These are phyloP conservation scores for Beauveria rudraprayagi DNA, from an alignment of 2,329 filamentous ascomycete species.

Conservation along the genomic window DNA sequence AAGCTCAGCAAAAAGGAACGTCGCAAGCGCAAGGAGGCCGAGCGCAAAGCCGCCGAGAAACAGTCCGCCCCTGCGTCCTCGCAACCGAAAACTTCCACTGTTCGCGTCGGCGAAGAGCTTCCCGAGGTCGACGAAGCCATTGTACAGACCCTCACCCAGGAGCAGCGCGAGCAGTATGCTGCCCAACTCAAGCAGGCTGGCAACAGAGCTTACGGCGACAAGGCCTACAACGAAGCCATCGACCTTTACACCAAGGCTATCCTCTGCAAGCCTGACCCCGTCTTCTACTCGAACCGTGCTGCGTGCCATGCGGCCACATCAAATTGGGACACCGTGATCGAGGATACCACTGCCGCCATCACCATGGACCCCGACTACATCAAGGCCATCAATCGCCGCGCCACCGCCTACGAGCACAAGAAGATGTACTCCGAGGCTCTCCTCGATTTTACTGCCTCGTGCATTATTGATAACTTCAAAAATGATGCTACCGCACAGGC, in stretches of 20 bases:
- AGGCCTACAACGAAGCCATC: slow-evolving; percentile 90
- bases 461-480: slow-evolving; percentile 96
- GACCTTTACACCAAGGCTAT: slow-evolving; percentile 94
- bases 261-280: slow-evolving; percentile 91
- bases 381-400: slow-evolving; percentile 93
- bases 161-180: slow-evolving; percentile 80
- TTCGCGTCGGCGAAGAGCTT: slow-evolving; percentile 57
- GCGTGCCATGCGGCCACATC: slow-evolving; percentile 92
- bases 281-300: slow-evolving; percentile 98
- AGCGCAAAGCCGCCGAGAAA: slow-evolving; percentile 46
- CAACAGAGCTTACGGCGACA: slow-evolving; percentile 92
- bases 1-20: slow-evolving; percentile 86
- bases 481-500: slow-evolving; percentile 82
- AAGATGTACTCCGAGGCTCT: slow-evolving; percentile 88
- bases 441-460: slow-evolving; percentile 95
- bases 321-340: slow-evolving; percentile 92
- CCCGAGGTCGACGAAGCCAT: slow-evolving; percentile 57
- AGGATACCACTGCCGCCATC: slow-evolving; percentile 92
- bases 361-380: slow-evolving; percentile 92
- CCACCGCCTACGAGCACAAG: slow-evolving; percentile 92
- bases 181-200: slow-evolving; percentile 89
- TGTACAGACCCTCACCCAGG: slow-evolving; percentile 40
- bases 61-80: slow-evolving; percentile 30
- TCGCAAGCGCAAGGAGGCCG: slow-evolving; percentile 76
- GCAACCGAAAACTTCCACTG: slow-evolving; percentile 41